Evolutionary conservation across 2,329 filamentous ascomycete species (phyloP).

Genomic region (Neonectria coccinea): DNA sequence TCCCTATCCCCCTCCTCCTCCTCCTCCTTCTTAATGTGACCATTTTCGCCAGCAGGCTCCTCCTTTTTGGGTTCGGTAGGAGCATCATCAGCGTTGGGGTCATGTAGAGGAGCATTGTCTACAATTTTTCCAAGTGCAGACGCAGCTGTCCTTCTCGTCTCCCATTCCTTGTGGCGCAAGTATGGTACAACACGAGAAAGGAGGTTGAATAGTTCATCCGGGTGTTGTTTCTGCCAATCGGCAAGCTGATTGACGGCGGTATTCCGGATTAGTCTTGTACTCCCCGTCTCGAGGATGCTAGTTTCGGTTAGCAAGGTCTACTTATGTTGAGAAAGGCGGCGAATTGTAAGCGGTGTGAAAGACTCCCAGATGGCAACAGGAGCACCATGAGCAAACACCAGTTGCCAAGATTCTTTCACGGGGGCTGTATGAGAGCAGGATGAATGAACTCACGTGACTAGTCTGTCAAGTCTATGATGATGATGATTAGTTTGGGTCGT

Average conservation of each 20-base stretch:
- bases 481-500: conserved; percentile 31
- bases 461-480: conserved; percentile 76
- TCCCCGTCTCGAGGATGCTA: conserved; percentile 96
- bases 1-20: conserved; percentile 70
- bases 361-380: neutral
- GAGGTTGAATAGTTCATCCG: conserved; percentile 96
- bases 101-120: conserved; percentile 86
- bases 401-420: neutral
- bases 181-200: conserved; percentile 95
- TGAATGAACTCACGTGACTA: conserved; percentile 80
- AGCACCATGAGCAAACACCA: neutral
- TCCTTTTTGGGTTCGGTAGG: conserved; percentile 55
- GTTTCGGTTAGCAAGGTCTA: conserved; percentile 29
- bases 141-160: conserved; percentile 91
- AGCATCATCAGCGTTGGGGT: conserved; percentile 84
- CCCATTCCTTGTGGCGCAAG: conserved; percentile 94
- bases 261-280: conserved; percentile 94
- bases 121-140: conserved; percentile 96
- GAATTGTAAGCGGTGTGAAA: neutral
- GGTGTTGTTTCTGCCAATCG: conserved; percentile 97
- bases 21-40: conserved; percentile 71
- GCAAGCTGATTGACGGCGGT: conserved; percentile 97
- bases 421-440: neutral
- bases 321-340: neutral
- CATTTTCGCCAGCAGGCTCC: conserved; percentile 50